Conservation (phyloP, 1,139 yeast species). For the Candida gigantensis region DNA sequence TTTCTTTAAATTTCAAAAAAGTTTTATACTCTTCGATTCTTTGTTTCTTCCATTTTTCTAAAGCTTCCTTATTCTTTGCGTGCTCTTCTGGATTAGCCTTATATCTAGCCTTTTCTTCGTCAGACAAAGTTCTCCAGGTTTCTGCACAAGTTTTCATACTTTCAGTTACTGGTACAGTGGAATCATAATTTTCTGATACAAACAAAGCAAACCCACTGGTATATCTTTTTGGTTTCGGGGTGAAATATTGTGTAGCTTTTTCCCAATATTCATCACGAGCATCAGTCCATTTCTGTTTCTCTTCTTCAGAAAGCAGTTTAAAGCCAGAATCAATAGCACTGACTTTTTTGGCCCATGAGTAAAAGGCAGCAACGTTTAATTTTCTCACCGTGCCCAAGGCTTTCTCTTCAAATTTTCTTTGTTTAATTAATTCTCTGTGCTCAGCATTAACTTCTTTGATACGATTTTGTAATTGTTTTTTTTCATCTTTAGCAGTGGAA, state of each 20-base stretch:
- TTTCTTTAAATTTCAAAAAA: slow-evolving; percentile 9
- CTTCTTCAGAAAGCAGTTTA: slow-evolving; percentile 21
- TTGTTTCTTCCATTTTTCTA: slow-evolving; percentile 30
- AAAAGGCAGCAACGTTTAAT: neutral
- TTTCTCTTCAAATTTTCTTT: slow-evolving; percentile 9
- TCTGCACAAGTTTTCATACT: slow-evolving; percentile 26
- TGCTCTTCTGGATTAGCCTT: slow-evolving; percentile 21
- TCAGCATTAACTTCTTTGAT: slow-evolving; percentile 7
- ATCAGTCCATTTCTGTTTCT: slow-evolving; percentile 25
- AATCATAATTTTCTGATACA: slow-evolving; percentile 29
- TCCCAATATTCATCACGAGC: slow-evolving; percentile 32
- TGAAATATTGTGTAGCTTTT: slow-evolving; percentile 24
- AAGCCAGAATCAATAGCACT: slow-evolving; percentile 12
- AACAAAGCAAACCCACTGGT: slow-evolving; percentile 32
- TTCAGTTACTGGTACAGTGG: slow-evolving; percentile 18
- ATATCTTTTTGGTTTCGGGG: slow-evolving; percentile 43
- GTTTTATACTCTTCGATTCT: slow-evolving; percentile 26
- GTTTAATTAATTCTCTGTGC: slow-evolving; percentile 23
- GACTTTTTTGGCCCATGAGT: slow-evolving; percentile 20
- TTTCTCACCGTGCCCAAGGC: slow-evolving; percentile 3
- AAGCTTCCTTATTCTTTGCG: slow-evolving; percentile 18
- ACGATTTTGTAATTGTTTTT: neutral
- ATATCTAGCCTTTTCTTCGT: slow-evolving; percentile 31
- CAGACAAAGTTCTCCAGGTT: slow-evolving; percentile 33
- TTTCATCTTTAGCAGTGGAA: neutral